phyloP scores from a whole-genome alignment of 768 basidiomycete species.

The Boletus subcaerulescens region DNA sequence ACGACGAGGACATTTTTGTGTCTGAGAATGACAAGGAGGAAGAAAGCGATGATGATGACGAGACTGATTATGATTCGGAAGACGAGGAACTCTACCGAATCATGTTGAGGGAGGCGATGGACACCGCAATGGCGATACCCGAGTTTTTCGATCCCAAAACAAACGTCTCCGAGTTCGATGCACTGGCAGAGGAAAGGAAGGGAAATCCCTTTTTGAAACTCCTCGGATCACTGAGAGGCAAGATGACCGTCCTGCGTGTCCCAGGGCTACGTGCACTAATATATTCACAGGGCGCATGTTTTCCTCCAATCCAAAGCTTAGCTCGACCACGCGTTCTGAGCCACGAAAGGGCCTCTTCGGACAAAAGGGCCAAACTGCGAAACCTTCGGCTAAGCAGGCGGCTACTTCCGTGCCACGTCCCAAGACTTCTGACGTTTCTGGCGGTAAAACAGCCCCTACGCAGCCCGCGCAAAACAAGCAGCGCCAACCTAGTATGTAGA shows the following conservation, averaged over 20 bases:
- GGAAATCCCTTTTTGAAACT: constrained; percentile 78
- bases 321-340: constrained; percentile 34
- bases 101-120: constrained; percentile 69
- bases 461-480: constrained; percentile 13
- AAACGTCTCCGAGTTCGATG: constrained; percentile 42
- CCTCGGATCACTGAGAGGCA: constrained; percentile 71
- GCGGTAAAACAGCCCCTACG: constrained; percentile 6
- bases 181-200: constrained; percentile 49
- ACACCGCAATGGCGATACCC: constrained; percentile 52
- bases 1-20: constrained; percentile 33
- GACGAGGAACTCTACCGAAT: constrained; percentile 65
- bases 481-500: constrained; percentile 11
- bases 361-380: constrained; percentile 15
- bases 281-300: constrained; percentile 61
- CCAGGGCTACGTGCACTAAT: neutral
- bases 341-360: constrained; percentile 31
- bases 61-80: constrained; percentile 59
- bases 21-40: constrained; percentile 35
- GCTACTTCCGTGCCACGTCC: neutral
- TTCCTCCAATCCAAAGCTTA: constrained; percentile 43
- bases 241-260: neutral
- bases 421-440: constrained; percentile 7
- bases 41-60: constrained; percentile 35
- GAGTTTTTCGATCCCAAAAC: constrained; percentile 56
- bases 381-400: constrained; percentile 9